Evolutionary conservation across 257 asterid species (phyloP), one percentile per base, ranked within the genome.

Genomic region (Avicennia marina): DNA sequence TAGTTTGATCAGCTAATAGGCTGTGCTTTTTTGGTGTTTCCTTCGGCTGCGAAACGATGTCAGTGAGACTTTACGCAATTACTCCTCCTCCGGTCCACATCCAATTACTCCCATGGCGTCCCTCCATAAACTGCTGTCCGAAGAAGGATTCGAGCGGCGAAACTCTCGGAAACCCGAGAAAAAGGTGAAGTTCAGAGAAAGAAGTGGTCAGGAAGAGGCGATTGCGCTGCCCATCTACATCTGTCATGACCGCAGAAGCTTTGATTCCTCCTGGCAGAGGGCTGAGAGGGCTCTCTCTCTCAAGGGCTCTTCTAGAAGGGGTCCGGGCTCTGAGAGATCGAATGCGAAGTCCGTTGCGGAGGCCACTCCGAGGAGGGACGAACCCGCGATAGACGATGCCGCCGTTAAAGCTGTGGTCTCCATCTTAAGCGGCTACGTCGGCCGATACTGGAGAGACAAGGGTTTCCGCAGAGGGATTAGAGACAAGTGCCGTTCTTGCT

Each of bases 391-490:
- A 20, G 94, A 85, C 34, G 89, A 71, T 42, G 88, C 69, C 13
- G 89, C 96, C 7, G 53, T 81, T 17, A 75, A 68, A 49, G 94
- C 97, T 34, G 78, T 86, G 70, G 60, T 83, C 43, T 83, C 91
- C 0, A 83, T 86, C 34, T 53, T 89, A 31, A 58, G 68, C 48
- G 91, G 94, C 34, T 79, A 75, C 20, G 57, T 75, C 13, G 95
- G 84, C 7, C 84, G 61, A 40, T 86, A 78, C 50, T 40, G 58
- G 60, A 74, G 58, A 29, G 87, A 86, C 42, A 26, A 36, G 67
- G 58, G 43, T 17, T 83, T 83, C 46, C 71, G 91, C 1, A 19
- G 49, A 18, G 57, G 42, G 0, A 53, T 66, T 12, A 63, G 74
- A 33, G 86, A 64, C n/a, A 86, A 81, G 45, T 86, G 87, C 62